Percentiles rank a stretch among this genome's conserved stretches.
Conservation (phyloP, 768 basidiomycete genomes). For the Naematelia encephala region DNA sequence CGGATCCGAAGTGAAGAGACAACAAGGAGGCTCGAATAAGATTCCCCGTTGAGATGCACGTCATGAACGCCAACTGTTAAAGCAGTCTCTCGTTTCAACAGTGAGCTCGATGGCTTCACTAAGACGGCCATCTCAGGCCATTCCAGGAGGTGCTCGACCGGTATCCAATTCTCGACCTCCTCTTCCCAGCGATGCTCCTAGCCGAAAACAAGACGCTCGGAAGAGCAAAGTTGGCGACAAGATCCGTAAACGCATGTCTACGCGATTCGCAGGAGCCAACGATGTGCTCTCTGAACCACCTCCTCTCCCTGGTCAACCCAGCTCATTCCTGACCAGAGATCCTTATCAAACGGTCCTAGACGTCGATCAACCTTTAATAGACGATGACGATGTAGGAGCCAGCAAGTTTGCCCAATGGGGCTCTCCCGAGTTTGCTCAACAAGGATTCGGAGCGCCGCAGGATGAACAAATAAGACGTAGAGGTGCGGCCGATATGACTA, state of each 20-base stretch:
- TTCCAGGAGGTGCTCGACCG: background rate
- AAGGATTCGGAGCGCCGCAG: conserved; percentile 50
- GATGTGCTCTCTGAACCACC: conserved; percentile 19
- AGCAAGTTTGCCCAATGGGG: conserved; percentile 49
- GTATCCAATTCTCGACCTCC: background rate
- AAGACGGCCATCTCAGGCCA: conserved; percentile 2
- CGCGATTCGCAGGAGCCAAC: conserved; percentile 65
- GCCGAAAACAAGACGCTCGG: conserved; percentile 41
- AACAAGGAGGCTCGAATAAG: too few species aligned
- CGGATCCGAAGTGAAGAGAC: too few species aligned
- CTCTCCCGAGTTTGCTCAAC: conserved; percentile 56
- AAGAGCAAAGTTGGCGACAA: conserved; percentile 70
- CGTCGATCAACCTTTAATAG: conserved; percentile 8
- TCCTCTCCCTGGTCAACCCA: conserved; percentile 26
- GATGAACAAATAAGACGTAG: conserved; percentile 54
- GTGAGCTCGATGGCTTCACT: conserved; percentile 6
- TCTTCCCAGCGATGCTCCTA: background rate
- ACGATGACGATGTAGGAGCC: conserved; percentile 23
- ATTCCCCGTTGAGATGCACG: too few species aligned
- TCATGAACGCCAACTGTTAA: background rate
- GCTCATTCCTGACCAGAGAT: conserved; percentile 27
- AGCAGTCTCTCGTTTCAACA: background rate
- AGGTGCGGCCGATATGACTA: conserved; percentile 58
- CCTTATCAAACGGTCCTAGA: conserved; percentile 24
- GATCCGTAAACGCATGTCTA: conserved; percentile 94